These are phyloP conservation scores for Dioscorea alata DNA, from an alignment of 106 monocot genomes.

Conservation along the genomic window DNA sequence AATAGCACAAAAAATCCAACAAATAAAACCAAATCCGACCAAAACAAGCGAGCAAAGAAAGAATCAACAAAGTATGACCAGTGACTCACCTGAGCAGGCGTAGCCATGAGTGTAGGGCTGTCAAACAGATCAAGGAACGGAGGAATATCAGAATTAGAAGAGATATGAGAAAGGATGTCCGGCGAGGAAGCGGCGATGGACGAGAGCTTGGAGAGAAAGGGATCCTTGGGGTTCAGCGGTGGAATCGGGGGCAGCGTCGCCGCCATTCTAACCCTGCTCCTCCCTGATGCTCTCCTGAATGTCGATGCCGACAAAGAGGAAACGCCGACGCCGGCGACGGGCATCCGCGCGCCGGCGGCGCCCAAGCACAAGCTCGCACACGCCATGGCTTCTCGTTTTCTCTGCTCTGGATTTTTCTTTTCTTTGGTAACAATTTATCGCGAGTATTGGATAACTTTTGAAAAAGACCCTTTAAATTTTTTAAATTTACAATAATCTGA, in stretches of 20 bases:
- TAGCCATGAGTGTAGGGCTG: constrained; percentile 81
- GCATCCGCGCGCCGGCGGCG: not conserved
- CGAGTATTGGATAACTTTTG: no score
- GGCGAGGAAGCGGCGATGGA: constrained; percentile 49
- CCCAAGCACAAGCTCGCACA: not conserved
- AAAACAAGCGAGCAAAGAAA: not conserved
- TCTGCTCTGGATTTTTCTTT: not conserved
- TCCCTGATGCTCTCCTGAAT: not conserved
- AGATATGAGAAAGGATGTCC: constrained; percentile 26
- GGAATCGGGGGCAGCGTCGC: constrained; percentile 27
- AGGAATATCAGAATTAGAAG: constrained; percentile 29
- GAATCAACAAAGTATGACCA: not conserved
- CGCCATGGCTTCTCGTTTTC: not conserved
- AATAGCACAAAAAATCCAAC: not conserved
- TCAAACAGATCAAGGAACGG: constrained; percentile 76
- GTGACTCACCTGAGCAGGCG: constrained; percentile 62
- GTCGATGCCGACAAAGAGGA: constrained; percentile 9
- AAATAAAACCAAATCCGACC: not conserved
- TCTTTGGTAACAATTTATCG: no score
- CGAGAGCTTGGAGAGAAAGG: constrained; percentile 68
- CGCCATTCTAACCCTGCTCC: not conserved
- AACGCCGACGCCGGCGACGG: not conserved
- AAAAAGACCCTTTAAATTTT: no score
- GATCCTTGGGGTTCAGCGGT: constrained; percentile 55
- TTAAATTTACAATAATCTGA: no score